Evolutionary conservation across 2,329 filamentous ascomycete genomes (phyloP).

Genomic region (Exophiala spinifera): DNA sequence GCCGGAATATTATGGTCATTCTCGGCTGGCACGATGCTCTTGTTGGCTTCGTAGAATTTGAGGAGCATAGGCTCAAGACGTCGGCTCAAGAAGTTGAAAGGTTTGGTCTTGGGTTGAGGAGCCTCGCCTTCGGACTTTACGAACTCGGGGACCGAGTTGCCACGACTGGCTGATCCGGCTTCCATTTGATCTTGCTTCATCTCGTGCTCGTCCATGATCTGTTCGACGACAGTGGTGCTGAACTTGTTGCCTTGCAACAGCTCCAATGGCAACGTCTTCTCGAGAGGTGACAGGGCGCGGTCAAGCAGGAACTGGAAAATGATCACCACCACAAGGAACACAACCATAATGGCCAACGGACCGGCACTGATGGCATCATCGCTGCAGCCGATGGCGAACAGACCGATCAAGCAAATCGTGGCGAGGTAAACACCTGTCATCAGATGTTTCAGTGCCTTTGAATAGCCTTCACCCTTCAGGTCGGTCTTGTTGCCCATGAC

Average conservation of each 20-base stretch:
- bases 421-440: slow-evolving; percentile 80
- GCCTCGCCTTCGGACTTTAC: slow-evolving; percentile 27
- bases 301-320: slow-evolving; percentile 65
- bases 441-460: slow-evolving; percentile 78
- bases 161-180: slow-evolving; percentile 11
- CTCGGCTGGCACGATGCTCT: slow-evolving; percentile 62
- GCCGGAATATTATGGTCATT: slow-evolving; percentile 62
- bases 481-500: slow-evolving; percentile 78
- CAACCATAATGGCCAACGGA: slow-evolving; percentile 71
- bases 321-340: slow-evolving; percentile 70
- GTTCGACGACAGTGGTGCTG: slow-evolving; percentile 21
- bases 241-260: slow-evolving; percentile 34
- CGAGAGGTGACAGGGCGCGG: slow-evolving; percentile 42
- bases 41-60: slow-evolving; percentile 26
- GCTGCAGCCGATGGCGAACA: slow-evolving; percentile 66
- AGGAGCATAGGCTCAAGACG: slow-evolving; percentile 17
- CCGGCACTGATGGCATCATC: slow-evolving; percentile 45
- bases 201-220: slow-evolving; percentile 18
- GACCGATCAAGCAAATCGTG: slow-evolving; percentile 77
- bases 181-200: slow-evolving; percentile 18
- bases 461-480: slow-evolving; percentile 85
- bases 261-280: slow-evolving; percentile 69
- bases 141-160: slow-evolving; percentile 27
- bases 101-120: slow-evolving; percentile 25
- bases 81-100: slow-evolving; percentile 22